phyloP scores from a whole-genome alignment of 257 asterid genomes.

The Osmanthus fragrans region DNA sequence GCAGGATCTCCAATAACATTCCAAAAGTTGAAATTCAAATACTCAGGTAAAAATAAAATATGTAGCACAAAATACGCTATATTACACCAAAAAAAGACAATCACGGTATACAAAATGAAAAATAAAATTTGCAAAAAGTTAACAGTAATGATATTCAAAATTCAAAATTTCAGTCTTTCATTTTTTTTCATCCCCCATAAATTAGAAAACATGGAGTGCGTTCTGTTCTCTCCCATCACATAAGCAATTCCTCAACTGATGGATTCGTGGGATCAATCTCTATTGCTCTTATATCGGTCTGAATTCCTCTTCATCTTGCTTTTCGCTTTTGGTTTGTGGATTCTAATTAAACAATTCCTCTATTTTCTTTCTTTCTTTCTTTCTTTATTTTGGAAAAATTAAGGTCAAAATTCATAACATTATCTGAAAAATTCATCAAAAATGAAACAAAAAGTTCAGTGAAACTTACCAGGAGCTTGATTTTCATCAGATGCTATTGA shows the following conservation, averaged over 20 bases:
- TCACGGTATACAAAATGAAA: neutral
- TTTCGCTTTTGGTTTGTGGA: too few relatives aligned
- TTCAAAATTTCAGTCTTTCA: neutral
- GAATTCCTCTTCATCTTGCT: too few relatives aligned
- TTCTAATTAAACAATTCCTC: neutral
- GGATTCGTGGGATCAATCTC: too few relatives aligned
- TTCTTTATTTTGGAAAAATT: neutral
- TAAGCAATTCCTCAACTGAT: too few relatives aligned
- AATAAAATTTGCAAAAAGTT: neutral
- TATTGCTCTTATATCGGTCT: too few relatives aligned
- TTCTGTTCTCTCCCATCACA: too few relatives aligned
- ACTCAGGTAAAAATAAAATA: neutral
- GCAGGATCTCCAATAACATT: neutral
- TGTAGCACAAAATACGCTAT: neutral
- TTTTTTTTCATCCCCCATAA: neutral
- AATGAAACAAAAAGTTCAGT: constrained; percentile 5
- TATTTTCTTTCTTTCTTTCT: too few relatives aligned
- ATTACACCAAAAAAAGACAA: neutral
- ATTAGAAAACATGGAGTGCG: neutral
- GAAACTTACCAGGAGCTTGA: constrained; percentile 38
- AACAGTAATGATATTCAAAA: neutral
- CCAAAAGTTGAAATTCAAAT: neutral
- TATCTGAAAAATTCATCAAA: neutral
- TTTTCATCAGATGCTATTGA: constrained; percentile 29
- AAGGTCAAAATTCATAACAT: neutral